Base-by-base conservation (phyloP, 2,329 filamentous ascomycete genomes). In the Aaosphaeria pasadenensis region DNA sequence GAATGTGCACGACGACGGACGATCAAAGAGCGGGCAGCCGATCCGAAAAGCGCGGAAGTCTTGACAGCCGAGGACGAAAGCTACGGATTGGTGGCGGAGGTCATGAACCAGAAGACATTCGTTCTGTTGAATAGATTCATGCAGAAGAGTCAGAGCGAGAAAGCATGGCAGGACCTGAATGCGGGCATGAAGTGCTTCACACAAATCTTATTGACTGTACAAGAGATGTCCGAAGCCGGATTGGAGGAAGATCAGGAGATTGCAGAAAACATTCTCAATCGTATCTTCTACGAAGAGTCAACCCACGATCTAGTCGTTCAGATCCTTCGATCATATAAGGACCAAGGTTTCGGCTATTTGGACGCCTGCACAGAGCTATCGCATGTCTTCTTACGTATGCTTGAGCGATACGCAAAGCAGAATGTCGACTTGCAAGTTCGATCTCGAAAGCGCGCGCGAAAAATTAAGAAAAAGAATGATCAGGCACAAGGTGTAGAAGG, bases 221-320 rank as follows among this genome's bases (percentile, higher is more conserved):
- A 96, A 61, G 89, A 95, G 52, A 97, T 99, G 91, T 78, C 85
- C 1, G 84, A 88, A 42, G 94, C 89, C 1, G 80, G 82, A 1
- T 81, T 89, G 30, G 91, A 96, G 53, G 91, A 96, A n/a, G 89
- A 99, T 57, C 88, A 95, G 64, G 94, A 97, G 59, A 97, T 99
- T 66, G 92, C 94, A 0, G 92, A 99, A 66, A 99, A 99, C 59
- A 96, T 95, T 9, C 83, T 96, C 45, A 95, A 88, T 60, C 89
- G 92, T 52, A 89, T 99, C n/a, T 99, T 99, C 69, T 99, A 99
- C 72, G 94, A 99, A 70, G 91, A 97, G 64, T 83, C 89, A 0
- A 96, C 91, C 0, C 91, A 99, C 62, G 92, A 99, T 52, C 81
- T 88, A 28, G 82, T 99, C 44, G 81, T 92, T 30, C 82, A 85